phyloP scores from a whole-genome alignment of 2,329 filamentous ascomycete genomes.

The Cladosporium oxysporum region DNA sequence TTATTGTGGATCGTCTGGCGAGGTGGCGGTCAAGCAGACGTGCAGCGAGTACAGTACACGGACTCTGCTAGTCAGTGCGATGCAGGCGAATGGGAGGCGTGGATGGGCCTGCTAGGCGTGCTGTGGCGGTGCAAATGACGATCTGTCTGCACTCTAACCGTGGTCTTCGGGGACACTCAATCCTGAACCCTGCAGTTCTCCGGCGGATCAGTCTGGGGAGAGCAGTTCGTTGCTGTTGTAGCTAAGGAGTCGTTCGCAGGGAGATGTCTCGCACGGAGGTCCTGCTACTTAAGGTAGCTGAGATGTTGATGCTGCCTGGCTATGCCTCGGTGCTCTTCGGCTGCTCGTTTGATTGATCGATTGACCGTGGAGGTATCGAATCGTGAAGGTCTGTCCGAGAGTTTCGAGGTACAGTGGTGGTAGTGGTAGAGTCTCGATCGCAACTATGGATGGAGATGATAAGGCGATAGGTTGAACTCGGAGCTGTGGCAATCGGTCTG shows the following conservation, averaged over 20 bases:
- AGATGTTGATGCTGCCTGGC: background rate
- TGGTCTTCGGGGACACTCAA: constrained; percentile 14
- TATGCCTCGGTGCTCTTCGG: background rate
- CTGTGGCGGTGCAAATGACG: constrained; percentile 17
- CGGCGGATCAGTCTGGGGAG: constrained; percentile 10
- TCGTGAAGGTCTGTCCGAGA: background rate
- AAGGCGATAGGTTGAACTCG: background rate
- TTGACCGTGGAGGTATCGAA: background rate
- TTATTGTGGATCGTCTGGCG: background rate
- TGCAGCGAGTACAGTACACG: constrained; percentile 10
- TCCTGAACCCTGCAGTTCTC: background rate
- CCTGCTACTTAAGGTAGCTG: background rate
- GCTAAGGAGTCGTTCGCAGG: background rate
- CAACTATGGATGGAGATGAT: background rate
- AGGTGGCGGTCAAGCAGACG: constrained; percentile 7
- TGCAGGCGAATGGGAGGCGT: background rate
- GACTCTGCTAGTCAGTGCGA: constrained; percentile 7
- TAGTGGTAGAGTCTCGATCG: background rate
- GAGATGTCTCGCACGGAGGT: background rate
- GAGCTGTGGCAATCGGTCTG: background rate
- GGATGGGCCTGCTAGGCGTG: background rate
- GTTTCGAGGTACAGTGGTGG: background rate
- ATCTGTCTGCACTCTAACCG: constrained; percentile 11
- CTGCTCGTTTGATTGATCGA: background rate
- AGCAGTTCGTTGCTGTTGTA: background rate